phyloP scores from a whole-genome alignment of 768 basidiomycete species.

The Fomitopsis serialis region DNA sequence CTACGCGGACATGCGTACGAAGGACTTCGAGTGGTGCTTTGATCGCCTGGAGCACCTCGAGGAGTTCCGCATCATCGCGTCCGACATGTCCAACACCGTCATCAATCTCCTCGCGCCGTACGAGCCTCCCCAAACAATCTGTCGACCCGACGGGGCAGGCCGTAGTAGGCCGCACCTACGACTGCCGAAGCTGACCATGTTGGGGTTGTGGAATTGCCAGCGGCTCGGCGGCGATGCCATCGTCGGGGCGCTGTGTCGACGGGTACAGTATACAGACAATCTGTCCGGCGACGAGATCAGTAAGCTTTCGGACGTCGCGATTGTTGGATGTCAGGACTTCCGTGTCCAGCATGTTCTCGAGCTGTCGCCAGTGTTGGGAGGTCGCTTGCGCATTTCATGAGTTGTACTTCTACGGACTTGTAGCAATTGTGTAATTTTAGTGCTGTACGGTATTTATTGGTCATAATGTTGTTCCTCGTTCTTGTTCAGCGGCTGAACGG shows the following conservation, averaged over 20 bases:
- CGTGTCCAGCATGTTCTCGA: slow-evolving; percentile 17
- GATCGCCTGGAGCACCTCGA: slow-evolving; percentile 46
- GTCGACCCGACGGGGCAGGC: slow-evolving; percentile 8
- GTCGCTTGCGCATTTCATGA: slow-evolving; percentile 11
- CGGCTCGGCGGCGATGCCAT: slow-evolving; percentile 54
- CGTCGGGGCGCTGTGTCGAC: slow-evolving; percentile 44
- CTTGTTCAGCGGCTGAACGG: no score
- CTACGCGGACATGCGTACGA: slow-evolving; percentile 78
- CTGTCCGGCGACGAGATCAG: slow-evolving; percentile 12
- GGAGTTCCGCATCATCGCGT: slow-evolving; percentile 70
- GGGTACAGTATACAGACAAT: slow-evolving; percentile 36
- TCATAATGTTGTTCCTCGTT: not conserved
- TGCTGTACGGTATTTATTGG: not conserved
- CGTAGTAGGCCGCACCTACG: slow-evolving; percentile 30
- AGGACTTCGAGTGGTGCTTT: slow-evolving; percentile 71
- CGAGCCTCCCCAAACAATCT: slow-evolving; percentile 9
- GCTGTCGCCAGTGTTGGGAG: slow-evolving; percentile 21
- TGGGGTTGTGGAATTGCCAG: slow-evolving; percentile 60
- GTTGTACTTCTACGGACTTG: not conserved
- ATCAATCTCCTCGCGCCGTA: slow-evolving; percentile 51
- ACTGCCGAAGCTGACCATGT: slow-evolving; percentile 46
- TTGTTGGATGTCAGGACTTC: slow-evolving; percentile 25
- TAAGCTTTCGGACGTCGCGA: slow-evolving; percentile 23
- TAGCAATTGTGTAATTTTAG: not conserved
- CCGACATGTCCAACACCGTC: slow-evolving; percentile 77